Percentiles rank a stretch among this genome's conserved stretches.
Evolutionary conservation across 176 grass and related monocot species (phyloP).

Genomic region (Carex scoparia): DNA sequence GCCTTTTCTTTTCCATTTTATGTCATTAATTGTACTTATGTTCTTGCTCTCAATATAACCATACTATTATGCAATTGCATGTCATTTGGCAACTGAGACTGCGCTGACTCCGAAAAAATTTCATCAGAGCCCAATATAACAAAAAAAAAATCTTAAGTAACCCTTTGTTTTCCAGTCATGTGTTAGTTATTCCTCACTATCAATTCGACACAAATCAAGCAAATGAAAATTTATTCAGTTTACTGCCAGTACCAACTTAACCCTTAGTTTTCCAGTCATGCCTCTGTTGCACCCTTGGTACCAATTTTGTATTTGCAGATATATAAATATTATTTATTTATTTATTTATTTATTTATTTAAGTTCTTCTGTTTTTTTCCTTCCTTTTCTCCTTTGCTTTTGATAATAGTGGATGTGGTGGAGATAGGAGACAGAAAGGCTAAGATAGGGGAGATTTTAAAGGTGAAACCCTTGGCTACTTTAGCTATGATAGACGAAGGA

Average conservation of each 20-base stretch:
- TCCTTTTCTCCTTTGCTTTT: slow-evolving; percentile 15
- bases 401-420: slow-evolving; percentile 86
- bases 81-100: not conserved
- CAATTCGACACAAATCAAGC: not conserved
- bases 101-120: not conserved
- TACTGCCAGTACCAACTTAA: not conserved
- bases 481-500: slow-evolving; percentile 98
- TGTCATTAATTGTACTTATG: not conserved
- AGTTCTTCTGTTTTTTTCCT: slow-evolving; percentile 2
- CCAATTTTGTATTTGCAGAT: not conserved
- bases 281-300: not conserved
- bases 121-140: not conserved
- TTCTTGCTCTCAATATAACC: not conserved
- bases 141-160: not conserved
- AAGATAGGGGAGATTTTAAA: slow-evolving; percentile 87
- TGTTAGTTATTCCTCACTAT: not conserved
- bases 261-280: not conserved
- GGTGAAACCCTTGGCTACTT: slow-evolving; percentile 93
- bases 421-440: slow-evolving; percentile 82
- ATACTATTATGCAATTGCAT: not conserved
- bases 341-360: not conserved
- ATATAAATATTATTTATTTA: not conserved
- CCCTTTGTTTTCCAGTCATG: not conserved
- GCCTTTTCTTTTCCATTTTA: not conserved
- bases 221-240: not conserved